phyloP scores from a whole-genome alignment of 768 basidiomycete genomes.

The Leccinum aurantiacum region DNA sequence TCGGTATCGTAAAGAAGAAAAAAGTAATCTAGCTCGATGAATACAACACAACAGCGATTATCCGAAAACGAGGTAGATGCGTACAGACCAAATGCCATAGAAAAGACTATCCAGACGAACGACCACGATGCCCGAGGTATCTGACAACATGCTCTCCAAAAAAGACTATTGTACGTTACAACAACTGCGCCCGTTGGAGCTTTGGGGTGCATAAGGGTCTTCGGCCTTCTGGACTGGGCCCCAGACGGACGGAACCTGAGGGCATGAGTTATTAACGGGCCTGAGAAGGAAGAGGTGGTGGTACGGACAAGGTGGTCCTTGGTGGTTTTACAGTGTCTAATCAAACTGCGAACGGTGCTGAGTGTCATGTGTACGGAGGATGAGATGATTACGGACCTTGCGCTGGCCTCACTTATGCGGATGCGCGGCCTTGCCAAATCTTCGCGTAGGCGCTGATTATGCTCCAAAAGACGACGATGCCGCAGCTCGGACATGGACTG shows the following conservation, averaged over 20 bases:
- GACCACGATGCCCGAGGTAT: neutral
- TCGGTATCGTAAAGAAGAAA: conserved; percentile 13
- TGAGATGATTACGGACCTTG: conserved; percentile 45
- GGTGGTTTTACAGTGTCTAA: conserved; percentile 72
- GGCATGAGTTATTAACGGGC: conserved; percentile 16
- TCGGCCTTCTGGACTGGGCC: conserved; percentile 89
- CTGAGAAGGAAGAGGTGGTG: conserved; percentile 6
- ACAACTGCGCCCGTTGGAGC: conserved; percentile 47
- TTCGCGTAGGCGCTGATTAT: conserved; percentile 75
- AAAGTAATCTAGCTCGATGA: conserved; percentile 8
- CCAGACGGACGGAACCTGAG: conserved; percentile 93
- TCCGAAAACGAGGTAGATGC: conserved; percentile 8
- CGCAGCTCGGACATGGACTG: conserved; percentile 82
- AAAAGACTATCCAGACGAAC: neutral
- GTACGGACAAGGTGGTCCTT: conserved; percentile 63
- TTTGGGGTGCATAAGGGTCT: conserved; percentile 86
- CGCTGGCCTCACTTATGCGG: conserved; percentile 70
- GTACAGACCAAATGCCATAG: conserved; percentile 18
- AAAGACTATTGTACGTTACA: conserved; percentile 57
- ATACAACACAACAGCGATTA: conserved; percentile 10
- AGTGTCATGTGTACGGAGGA: conserved; percentile 4
- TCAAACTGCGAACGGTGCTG: conserved; percentile 46
- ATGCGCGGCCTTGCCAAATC: conserved; percentile 71
- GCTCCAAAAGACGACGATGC: conserved; percentile 73
- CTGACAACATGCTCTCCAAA: neutral